Evolutionary conservation across 164 flowering plant genomes (phyloP).

Genomic region (Euptelea pleiosperma): DNA sequence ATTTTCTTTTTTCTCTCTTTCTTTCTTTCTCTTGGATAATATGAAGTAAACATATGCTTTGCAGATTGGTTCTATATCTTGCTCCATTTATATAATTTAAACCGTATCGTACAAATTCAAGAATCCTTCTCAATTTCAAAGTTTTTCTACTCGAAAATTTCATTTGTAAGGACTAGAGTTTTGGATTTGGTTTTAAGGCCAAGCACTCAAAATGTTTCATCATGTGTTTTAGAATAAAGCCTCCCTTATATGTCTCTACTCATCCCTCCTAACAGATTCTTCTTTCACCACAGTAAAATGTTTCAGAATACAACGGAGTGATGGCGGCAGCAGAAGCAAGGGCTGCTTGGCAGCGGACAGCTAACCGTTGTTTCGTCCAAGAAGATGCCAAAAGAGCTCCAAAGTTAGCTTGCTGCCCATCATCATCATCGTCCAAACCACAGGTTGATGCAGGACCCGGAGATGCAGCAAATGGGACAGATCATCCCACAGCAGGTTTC

Average conservation of each 20-base stretch:
- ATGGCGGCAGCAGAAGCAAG: conserved; percentile 99
- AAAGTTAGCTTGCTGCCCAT: conserved; percentile 57
- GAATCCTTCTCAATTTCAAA: no score
- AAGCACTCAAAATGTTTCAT: not conserved
- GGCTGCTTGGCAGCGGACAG: conserved; percentile 89
- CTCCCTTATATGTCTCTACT: not conserved
- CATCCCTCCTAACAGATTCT: not conserved
- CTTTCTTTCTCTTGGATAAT: no score
- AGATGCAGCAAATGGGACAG: conserved; percentile 20
- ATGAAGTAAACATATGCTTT: no score
- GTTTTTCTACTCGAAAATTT: not conserved
- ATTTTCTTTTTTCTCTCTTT: no score
- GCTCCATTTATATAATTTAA: no score
- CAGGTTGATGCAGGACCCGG: conserved; percentile 21
- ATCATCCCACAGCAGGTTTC: conserved; percentile 19
- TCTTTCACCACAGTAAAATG: conserved; percentile 21
- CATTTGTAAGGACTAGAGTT: not conserved
- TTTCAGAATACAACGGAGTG: conserved; percentile 15
- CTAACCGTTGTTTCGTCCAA: conserved; percentile 87
- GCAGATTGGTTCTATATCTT: no score
- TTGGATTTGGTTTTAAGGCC: not conserved
- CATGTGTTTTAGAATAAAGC: not conserved
- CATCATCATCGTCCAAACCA: conserved; percentile 35
- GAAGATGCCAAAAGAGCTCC: conserved; percentile 92
- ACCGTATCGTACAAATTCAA: no score